Conservation (phyloP, 1,139 yeast genomes). For the Dujonia santamariae region DNA sequence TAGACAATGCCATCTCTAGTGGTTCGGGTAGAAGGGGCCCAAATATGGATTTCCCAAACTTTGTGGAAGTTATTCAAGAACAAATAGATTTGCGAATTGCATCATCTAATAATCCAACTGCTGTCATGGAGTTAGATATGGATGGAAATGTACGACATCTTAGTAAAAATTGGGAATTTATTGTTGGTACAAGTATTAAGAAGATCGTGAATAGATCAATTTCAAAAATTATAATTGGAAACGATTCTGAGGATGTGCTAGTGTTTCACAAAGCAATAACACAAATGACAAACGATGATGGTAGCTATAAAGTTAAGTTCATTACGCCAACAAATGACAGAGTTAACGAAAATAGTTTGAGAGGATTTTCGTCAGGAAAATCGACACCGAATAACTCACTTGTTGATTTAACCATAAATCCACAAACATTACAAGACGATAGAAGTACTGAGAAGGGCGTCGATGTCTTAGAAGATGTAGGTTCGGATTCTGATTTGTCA, state of each 20-base stretch:
- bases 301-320: conserved; percentile 75
- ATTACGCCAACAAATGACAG: conserved; percentile 51
- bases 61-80: conserved; percentile 31
- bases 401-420: conserved; percentile 6
- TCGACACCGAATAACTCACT: conserved; percentile 28
- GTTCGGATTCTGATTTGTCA: conserved; percentile 29
- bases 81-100: conserved; percentile 52
- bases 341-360: conserved; percentile 3
- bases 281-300: conserved; percentile 71
- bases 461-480: no score
- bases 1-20: neutral
- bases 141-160: conserved; percentile 75
- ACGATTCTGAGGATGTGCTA: conserved; percentile 53
- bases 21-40: conserved; percentile 5
- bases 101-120: conserved; percentile 69
- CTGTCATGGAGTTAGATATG: conserved; percentile 80
- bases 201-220: conserved; percentile 61
- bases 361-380: conserved; percentile 15
- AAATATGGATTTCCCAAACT: conserved; percentile 11
- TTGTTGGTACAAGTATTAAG: conserved; percentile 63
- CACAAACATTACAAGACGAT: neutral
- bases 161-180: conserved; percentile 71
- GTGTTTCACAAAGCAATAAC: conserved; percentile 72
- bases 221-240: conserved; percentile 64
- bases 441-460: neutral